Base-by-base conservation (phyloP, 495 filamentous ascomycete genomes). In the Clohesyomyces aquaticus region DNA sequence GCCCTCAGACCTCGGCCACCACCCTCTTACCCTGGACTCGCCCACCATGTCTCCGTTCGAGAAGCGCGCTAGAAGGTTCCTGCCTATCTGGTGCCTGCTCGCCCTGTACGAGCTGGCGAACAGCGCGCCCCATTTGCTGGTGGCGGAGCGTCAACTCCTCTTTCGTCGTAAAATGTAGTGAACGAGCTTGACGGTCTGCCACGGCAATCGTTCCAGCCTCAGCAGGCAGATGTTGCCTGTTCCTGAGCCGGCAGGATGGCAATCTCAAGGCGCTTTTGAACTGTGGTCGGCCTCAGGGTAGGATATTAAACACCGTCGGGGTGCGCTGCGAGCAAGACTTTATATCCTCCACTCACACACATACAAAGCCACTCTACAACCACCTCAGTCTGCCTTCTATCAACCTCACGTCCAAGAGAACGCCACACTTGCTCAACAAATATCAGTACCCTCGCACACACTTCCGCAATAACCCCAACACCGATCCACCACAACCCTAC, bases 191-290 rank as follows among this genome's bases (percentile, higher is more conserved):
- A 56, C 41, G 9, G 27, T 23, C 46, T 1, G 55, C 38, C 26
- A 11, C 50, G 4, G 28, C 16, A 21, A 35, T 25, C 6, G 11
- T 19, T 16, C 4, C 47, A 42, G 45, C 32, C 53, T 66, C 56
- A 66, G 26, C 23, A 61, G 63, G 63, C 63, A 61, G 60, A n/a
- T 18, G 2, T 22, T 29, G 48, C 52, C 54, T 48, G 61, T 58
- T 43, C 43, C 46, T 61, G 50, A 57, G 16, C 3, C n/a, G 38
- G 50, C 46, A 48, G 55, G 49, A 32, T 4, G 50, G 12, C 51
- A 38, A 3, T 9, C 23, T 23, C 42, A 45, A 61, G 63, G 63
- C 63, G n/a, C 23, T 61, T 27, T 29, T 27, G n/a, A n/a, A n/a
- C n/a, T 4, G 16, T 23, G 2, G 56, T 61, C 57, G 56, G 63